Evolutionary conservation across 768 basidiomycete genomes (phyloP), one percentile per base, ranked within the genome.

Genomic region (Mycena epipterygia): DNA sequence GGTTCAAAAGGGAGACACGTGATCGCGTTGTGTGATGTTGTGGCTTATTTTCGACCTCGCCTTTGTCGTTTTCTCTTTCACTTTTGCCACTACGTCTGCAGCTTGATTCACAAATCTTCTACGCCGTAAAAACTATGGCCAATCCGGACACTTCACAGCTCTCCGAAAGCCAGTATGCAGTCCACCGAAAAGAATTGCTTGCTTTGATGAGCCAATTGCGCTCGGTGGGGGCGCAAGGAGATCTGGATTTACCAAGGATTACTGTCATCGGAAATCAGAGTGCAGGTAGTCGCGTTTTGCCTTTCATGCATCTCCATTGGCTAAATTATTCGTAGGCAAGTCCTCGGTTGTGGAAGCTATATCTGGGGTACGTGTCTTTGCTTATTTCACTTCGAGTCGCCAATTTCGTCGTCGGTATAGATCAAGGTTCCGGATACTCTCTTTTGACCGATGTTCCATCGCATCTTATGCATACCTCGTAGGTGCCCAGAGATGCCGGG

Each of bases 231-330:
- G 81, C 83, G 2, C 84, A 87, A 75, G 79, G 79, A 5, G 83
- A 86, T 27, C 74, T 88, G 14, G 86, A 89, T 64, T 76, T 89
- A 7, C 87, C 88, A 11, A 78, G 86, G 11, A 85, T 89, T 49
- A 84, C 83, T 23, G 85, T 88, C 46, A 86, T 88, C 42, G 88
- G 88, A 17, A 87, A 86, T 49, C 89, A 89, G 75, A 84, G 83
- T 55, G 86, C 87, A 9, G 89, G 86, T 80, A 55, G 17, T 39
- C 23, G 17, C 30, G 65, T 69, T 16, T 21, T 42, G 12, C 16
- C 25, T 9, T 0, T 49, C n/a, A 27, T 25, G 11, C 48, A 42
- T 39, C 19, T 51, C n/a, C 14, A 17, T 16, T 51, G 23, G 48
- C 48, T 58, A 6, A 62, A 55, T 16, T 32, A 25, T 66, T 16